Conservation (phyloP, 805 yeast species). For the Allodekkera sacchari region DNA sequence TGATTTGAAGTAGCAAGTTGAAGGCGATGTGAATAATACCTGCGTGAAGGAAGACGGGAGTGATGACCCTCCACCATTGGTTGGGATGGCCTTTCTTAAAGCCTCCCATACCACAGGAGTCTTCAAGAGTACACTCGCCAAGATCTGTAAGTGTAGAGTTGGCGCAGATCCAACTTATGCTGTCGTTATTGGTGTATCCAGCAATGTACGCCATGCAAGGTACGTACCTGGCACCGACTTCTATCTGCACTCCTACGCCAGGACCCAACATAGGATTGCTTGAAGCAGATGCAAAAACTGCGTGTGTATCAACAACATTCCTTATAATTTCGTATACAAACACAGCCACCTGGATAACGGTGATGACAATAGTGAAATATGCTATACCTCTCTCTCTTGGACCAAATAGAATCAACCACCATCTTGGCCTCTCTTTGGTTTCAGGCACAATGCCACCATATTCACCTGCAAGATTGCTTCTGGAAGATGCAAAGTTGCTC, state of each 20-base stretch:
- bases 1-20: conserved; percentile 51
- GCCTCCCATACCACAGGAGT: conserved; percentile 56
- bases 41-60: conserved; percentile 69
- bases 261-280: conserved; percentile 77
- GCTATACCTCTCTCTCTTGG: conserved; percentile 17
- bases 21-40: conserved; percentile 62
- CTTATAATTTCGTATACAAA: conserved; percentile 53
- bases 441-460: too few relatives aligned
- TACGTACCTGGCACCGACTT: conserved; percentile 62
- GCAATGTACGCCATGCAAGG: conserved; percentile 58
- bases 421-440: too few relatives aligned
- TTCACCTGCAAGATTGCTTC: too few relatives aligned
- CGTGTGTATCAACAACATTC: conserved; percentile 54
- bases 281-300: conserved; percentile 60
- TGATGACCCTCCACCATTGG: conserved; percentile 63
- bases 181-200: conserved; percentile 39
- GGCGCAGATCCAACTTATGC: conserved; percentile 54
- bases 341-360: conserved; percentile 42
- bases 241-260: conserved; percentile 53
- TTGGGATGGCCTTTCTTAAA: conserved; percentile 35
- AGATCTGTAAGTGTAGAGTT: conserved; percentile 50
- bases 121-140: conserved; percentile 46
- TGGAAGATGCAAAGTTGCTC: too few relatives aligned
- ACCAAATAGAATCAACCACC: conserved; percentile 9
- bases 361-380: conserved; percentile 25